phyloP scores from a whole-genome alignment of 306 rosid genomes.

The Vigna reflexopilosa region DNA sequence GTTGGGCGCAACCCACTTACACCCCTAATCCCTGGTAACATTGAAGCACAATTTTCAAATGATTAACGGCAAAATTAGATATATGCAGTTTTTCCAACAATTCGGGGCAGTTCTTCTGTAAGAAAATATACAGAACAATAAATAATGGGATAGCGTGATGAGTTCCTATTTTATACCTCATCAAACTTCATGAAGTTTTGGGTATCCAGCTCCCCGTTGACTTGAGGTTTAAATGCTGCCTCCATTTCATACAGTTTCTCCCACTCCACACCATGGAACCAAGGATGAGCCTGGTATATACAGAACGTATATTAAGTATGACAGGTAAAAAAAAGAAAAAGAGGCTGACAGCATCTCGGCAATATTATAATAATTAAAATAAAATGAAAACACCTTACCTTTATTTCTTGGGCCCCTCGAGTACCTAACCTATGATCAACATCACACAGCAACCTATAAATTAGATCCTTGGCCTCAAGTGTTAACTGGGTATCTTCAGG shows the following conservation, averaged over 20 bases:
- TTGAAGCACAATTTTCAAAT: slow-evolving; percentile 30
- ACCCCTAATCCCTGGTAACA: neutral
- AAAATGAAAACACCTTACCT: slow-evolving; percentile 55
- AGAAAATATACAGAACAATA: neutral
- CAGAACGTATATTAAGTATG: slow-evolving; percentile 39
- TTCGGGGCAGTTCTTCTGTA: slow-evolving; percentile 21
- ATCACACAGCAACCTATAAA: slow-evolving; percentile 91
- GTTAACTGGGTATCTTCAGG: slow-evolving; percentile 90
- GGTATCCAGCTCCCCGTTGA: slow-evolving; percentile 96
- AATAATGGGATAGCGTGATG: slow-evolving; percentile 22
- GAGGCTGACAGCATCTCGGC: slow-evolving; percentile 16
- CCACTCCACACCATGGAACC: slow-evolving; percentile 89
- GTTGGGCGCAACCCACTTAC: too few relatives aligned
- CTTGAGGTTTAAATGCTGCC: slow-evolving; percentile 97
- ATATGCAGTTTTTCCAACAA: slow-evolving; percentile 25
- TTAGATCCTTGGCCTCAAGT: slow-evolving; percentile 89
- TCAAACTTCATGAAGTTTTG: slow-evolving; percentile 99
- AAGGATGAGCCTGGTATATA: slow-evolving; percentile 90
- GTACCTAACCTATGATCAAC: slow-evolving; percentile 93
- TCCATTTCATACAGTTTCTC: slow-evolving; percentile 94
- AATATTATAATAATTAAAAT: slow-evolving; percentile 42
- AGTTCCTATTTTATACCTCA: slow-evolving; percentile 63
- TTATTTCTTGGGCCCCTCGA: slow-evolving; percentile 85
- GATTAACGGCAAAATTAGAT: slow-evolving; percentile 21
- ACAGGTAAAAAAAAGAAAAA: neutral